Evolutionary conservation across 495 filamentous ascomycete species (phyloP), one percentile per base, ranked within the genome.

Genomic region (Aspergillus saccharolyticus): DNA sequence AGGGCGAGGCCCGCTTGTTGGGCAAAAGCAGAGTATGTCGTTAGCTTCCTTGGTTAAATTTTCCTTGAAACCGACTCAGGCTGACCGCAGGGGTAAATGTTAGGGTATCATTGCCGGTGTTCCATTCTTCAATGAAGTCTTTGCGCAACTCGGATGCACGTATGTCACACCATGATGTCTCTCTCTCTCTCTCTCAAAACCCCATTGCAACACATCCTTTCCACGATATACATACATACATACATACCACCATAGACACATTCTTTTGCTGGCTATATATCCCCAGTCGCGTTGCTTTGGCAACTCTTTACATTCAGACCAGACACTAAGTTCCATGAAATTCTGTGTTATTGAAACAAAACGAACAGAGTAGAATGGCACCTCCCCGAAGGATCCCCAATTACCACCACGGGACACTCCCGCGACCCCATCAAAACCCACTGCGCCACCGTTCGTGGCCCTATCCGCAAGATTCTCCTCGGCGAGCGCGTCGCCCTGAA

Each of bases 121-220:
- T 18, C 94, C 94, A 16, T 98, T 98, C 78, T 92, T 98, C 76
- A 80, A 92, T 66, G 94, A 97, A 68, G 88, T 97, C 25, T 97
- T 98, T 68, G 69, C 77, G 17, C 92, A 97, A 74, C 81, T 91
- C 55, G 90, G 86, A 25, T 98, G 95, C 85, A 84, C 76, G 79
- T 85, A 74, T 54, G 80, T 70, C 22, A 39, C 14, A 39, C 33
- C 33, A 9, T 24, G 44, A n/a, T n/a, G n/a, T n/a, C n/a, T n/a
- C n/a, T n/a, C n/a, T n/a, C n/a, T n/a, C n/a, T n/a, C n/a, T n/a
- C n/a, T n/a, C n/a, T n/a, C n/a, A n/a, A n/a, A n/a, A n/a, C n/a
- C n/a, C n/a, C n/a, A n/a, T n/a, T n/a, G n/a, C n/a, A n/a, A n/a
- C n/a, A n/a, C n/a, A n/a, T n/a, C n/a, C n/a, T n/a, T n/a, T n/a